A percentile compares a stretch with the other conserved stretches of the same genome.
Conservation (phyloP, 768 basidiomycete species). For the Vishniacozyma victoriae region DNA sequence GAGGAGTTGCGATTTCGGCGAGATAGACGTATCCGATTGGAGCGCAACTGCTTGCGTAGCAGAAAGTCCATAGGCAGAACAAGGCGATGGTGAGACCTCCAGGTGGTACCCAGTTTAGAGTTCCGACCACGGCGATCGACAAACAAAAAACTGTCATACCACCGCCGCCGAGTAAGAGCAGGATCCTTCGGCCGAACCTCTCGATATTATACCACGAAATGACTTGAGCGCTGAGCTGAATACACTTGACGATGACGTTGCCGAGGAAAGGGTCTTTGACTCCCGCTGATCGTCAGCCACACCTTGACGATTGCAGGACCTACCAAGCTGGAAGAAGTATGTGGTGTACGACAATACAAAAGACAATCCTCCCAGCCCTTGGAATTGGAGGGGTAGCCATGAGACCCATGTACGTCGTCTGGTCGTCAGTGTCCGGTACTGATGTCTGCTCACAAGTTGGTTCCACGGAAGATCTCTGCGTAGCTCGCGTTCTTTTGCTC, state of each 20-base stretch:
- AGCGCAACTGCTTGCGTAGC: conserved; percentile 13
- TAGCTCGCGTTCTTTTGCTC: neutral
- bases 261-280: conserved; percentile 9
- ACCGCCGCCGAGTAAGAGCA: conserved; percentile 3
- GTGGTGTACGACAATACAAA: conserved; percentile 1
- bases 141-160: conserved; percentile 1
- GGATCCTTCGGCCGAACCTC: conserved; percentile 16
- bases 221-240: conserved; percentile 1
- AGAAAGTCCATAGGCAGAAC: conserved; percentile 14
- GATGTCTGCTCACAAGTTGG: neutral
- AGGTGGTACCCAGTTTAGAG: neutral
- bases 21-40: conserved; percentile 20
- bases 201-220: conserved; percentile 21
- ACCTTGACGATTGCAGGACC: neutral
- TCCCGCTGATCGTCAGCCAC: conserved; percentile 1
- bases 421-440: no score
- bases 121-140: conserved; percentile 10
- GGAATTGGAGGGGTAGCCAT: conserved; percentile 9
- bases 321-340: conserved; percentile 15
- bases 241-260: conserved; percentile 1
- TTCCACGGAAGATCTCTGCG: neutral
- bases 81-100: conserved; percentile 6
- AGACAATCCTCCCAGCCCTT: neutral
- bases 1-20: conserved; percentile 20
- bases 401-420: conserved; percentile 7